phyloP scores from a whole-genome alignment of 345 rosid genomes.

The Rhizophora mangle region DNA sequence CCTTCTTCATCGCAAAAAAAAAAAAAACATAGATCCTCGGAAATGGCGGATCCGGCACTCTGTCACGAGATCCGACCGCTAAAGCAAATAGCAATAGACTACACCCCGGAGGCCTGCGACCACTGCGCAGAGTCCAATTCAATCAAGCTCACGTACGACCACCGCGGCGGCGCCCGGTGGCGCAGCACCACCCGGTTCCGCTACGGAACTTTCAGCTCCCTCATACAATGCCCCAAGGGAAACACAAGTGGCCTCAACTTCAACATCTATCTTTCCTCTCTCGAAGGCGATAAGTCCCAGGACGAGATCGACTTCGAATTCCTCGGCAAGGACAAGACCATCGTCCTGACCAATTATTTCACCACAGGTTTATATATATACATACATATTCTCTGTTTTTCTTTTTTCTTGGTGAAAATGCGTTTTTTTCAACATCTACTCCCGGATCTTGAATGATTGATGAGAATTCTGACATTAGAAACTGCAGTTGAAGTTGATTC shows the following conservation, averaged over 20 bases:
- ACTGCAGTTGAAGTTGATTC: too few species aligned
- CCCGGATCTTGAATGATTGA: too few species aligned
- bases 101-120: constrained; percentile 55
- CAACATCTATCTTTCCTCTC: constrained; percentile 58
- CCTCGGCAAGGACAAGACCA: constrained; percentile 51
- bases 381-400: neutral
- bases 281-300: constrained; percentile 64
- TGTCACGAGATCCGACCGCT: constrained; percentile 43
- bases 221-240: constrained; percentile 48
- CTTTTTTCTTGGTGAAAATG: neutral
- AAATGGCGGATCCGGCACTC: constrained; percentile 49
- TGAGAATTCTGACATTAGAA: too few species aligned
- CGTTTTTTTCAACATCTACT: neutral
- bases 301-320: constrained; percentile 72
- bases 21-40: too few species aligned
- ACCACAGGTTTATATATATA: constrained; percentile 28
- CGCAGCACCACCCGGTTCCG: constrained; percentile 56
- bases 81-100: constrained; percentile 54
- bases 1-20: too few species aligned
- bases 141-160: constrained; percentile 50
- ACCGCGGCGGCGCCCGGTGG: constrained; percentile 63
- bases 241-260: constrained; percentile 66
- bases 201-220: constrained; percentile 55
- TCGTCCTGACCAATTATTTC: constrained; percentile 49
- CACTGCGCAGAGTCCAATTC: constrained; percentile 47